phyloP scores from a whole-genome alignment of 2,329 filamentous ascomycete genomes.

The Byssothecium circinans region DNA sequence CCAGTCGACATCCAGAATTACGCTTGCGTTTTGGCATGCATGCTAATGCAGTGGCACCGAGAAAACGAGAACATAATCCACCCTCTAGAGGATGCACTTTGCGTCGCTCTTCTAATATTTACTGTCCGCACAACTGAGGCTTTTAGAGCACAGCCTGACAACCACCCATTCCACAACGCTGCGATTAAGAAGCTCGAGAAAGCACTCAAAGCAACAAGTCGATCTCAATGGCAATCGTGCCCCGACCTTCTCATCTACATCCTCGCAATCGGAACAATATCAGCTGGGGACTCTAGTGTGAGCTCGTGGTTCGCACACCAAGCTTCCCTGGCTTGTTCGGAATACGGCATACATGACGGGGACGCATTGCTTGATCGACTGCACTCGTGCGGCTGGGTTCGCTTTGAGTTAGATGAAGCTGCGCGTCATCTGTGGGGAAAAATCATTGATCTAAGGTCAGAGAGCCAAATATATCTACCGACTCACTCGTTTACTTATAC shows the following conservation, averaged over 20 bases:
- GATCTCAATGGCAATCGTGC: constrained; percentile 32
- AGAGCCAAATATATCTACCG: constrained; percentile 28
- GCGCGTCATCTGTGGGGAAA: constrained; percentile 33
- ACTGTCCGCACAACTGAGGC: constrained; percentile 40
- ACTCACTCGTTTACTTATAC: constrained; percentile 37
- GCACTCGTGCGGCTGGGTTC: constrained; percentile 42
- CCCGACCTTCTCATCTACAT: constrained; percentile 44
- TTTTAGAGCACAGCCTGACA: constrained; percentile 25
- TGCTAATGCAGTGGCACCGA: constrained; percentile 36
- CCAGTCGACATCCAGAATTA: constrained; percentile 43
- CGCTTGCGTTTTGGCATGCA: constrained; percentile 37
- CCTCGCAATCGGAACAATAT: constrained; percentile 39
- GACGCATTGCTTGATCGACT: constrained; percentile 31
- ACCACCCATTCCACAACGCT: constrained; percentile 33
- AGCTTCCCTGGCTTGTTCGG: constrained; percentile 33
- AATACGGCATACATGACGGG: constrained; percentile 33
- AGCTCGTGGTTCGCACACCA: constrained; percentile 39
- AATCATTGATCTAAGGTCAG: constrained; percentile 41
- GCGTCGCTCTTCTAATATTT: constrained; percentile 41
- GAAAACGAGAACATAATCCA: constrained; percentile 27
- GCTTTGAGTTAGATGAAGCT: constrained; percentile 39
- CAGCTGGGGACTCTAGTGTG: constrained; percentile 34
- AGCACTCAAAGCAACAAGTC: constrained; percentile 38
- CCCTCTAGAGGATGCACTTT: constrained; percentile 41
- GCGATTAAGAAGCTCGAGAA: constrained; percentile 39